phyloP scores from a whole-genome alignment of 2,329 filamentous ascomycete species.

The Sordariomycetes sp. region DNA sequence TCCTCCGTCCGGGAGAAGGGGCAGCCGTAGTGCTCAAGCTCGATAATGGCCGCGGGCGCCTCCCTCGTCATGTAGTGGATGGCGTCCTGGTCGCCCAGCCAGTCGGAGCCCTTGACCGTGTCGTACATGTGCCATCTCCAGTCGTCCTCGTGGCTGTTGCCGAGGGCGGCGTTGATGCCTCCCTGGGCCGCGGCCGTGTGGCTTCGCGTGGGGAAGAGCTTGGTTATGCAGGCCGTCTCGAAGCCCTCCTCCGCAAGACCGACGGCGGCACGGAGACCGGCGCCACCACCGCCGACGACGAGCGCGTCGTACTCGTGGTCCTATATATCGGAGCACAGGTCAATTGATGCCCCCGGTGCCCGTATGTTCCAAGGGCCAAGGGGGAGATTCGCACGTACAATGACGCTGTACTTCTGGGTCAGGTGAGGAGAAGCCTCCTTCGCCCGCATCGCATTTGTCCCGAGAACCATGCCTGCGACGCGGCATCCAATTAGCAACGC shows the following conservation, averaged over 20 bases:
- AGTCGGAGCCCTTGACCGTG: constrained; percentile 95
- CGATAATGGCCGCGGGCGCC: constrained; percentile 81
- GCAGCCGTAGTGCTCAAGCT: constrained; percentile 95
- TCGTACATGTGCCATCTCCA: constrained; percentile 99
- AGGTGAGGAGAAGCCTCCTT: constrained; percentile 87
- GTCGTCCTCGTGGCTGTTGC: constrained; percentile 97
- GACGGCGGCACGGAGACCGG: constrained; percentile 73
- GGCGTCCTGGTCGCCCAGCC: constrained; percentile 93
- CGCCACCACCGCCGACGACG: constrained; percentile 77
- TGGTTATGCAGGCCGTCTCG: constrained; percentile 80
- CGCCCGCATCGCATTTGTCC: constrained; percentile 75
- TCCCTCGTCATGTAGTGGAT: constrained; percentile 99
- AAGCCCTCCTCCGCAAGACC: constrained; percentile 81
- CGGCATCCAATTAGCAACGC: not conserved
- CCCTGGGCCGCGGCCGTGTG: constrained; percentile 77
- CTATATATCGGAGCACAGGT: constrained; percentile 29
- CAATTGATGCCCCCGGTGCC: constrained; percentile 7
- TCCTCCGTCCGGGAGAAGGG: constrained; percentile 95
- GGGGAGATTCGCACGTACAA: constrained; percentile 48
- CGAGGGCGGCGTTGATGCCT: constrained; percentile 79
- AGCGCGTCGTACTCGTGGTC: constrained; percentile 99
- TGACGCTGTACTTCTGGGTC: constrained; percentile 85
- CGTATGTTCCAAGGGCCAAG: not conserved
- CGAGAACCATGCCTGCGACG: constrained; percentile 65
- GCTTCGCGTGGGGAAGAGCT: constrained; percentile 77